Base-by-base conservation (phyloP, 1,284 basidiomycete genomes). In the Anthracocystis setariae region DNA sequence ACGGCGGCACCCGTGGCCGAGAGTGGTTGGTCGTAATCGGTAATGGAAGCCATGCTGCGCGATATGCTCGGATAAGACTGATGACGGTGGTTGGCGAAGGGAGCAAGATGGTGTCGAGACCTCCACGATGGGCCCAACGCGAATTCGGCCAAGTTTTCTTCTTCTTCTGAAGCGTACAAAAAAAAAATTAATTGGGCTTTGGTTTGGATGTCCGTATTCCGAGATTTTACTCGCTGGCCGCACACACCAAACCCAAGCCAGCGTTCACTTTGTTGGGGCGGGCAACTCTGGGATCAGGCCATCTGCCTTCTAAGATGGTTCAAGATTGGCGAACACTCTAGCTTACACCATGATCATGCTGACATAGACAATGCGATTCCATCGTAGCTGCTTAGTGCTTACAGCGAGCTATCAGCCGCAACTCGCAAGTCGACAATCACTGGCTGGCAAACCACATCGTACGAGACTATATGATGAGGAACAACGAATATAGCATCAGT, bases 361-460 rank as follows among this genome's bases (percentile, higher is more conserved):
- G n/a, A 29, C 12, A 12, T 29, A 29, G 29, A 29, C 5, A 5
- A 29, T 7, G 29, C 5, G 5, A 29, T 7, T 29, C 29, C 7
- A 29, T 29, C 12, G 29, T 29, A 12, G 29, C 12, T 29, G 29
- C 29, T 29, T 7, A 29, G 29, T n/a, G n/a, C 29, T 29, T 48
- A 55, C 1, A 43, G 38, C 10, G 48, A 40, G 8, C 21, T 23
- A 7, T 43, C 13, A 23, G 51, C 32, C 0, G 64, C 46, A n/a
- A 67, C 64, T 5, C 49, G 48, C 24, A 67, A 3, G 21, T 67
- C 64, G 15, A 67, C 57, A 27, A 67, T 67, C 17, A 67, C 64
- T 24, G 64, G 64, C 63, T 66, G 45, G 48, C 57, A 59, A 3
- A 66, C 63, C 33, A 66, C 63, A 13, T 49, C 52, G 23, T 66